These are phyloP conservation scores for Oehlia diaphana DNA, from an alignment of 192 early-diverging fungal species.

Conservation along the genomic window DNA sequence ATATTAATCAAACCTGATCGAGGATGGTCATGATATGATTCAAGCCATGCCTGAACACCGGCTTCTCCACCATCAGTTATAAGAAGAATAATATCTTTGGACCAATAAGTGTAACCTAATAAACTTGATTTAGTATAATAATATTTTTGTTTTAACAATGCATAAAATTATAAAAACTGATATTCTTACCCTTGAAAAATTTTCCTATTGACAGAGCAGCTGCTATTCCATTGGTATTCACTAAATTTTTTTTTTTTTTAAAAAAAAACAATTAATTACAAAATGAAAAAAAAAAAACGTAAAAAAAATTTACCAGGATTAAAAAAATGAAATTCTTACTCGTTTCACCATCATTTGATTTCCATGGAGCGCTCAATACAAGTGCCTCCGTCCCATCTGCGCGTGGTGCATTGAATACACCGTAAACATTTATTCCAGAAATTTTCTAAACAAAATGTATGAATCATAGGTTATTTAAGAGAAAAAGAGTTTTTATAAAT, in stretches of 20 bases:
- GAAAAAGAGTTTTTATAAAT: background rate
- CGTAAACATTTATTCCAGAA: constrained; percentile 76
- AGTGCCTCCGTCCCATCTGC: constrained; percentile 89
- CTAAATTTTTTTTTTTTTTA: constrained; percentile 24
- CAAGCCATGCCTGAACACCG: constrained; percentile 85
- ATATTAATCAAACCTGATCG: constrained; percentile 30
- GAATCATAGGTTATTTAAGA: background rate
- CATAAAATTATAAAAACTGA: background rate
- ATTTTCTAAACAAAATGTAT: constrained; percentile 1
- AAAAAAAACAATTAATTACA: background rate
- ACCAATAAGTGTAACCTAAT: constrained; percentile 76
- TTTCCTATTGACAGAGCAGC: constrained; percentile 51
- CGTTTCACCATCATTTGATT: constrained; percentile 45
- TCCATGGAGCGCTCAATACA: constrained; percentile 82
- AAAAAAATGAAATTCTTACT: background rate
- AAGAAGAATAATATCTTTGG: constrained; percentile 90
- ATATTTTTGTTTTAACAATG: background rate
- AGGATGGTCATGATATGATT: constrained; percentile 80
- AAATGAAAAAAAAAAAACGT: constrained; percentile 9
- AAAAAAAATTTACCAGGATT: background rate
- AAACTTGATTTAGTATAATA: no score
- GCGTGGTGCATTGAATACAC: constrained; percentile 75
- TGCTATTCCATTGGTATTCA: constrained; percentile 50
- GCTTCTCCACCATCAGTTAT: constrained; percentile 73
- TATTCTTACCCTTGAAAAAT: constrained; percentile 45